These are phyloP conservation scores for Auriscalpium microsporum DNA, from an alignment of 768 basidiomycete genomes.

Conservation along the genomic window DNA sequence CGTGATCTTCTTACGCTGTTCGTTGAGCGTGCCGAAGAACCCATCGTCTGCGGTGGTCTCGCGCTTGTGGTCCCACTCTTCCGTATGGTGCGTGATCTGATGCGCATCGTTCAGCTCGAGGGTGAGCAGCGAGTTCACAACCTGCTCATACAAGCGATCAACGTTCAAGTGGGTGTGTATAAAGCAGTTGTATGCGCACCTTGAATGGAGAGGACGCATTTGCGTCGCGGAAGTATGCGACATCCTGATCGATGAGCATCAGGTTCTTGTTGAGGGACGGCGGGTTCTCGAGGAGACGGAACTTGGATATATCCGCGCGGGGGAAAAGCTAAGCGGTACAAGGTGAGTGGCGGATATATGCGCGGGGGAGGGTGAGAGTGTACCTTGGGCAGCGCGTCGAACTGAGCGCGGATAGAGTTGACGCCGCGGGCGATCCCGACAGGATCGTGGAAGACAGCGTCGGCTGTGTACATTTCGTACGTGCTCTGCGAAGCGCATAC, in stretches of 20 bases:
- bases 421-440: constrained; percentile 35
- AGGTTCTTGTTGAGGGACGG: constrained; percentile 26
- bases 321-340: constrained; percentile 29
- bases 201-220: constrained; percentile 33
- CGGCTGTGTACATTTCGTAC: constrained; percentile 32
- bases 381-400: constrained; percentile 37
- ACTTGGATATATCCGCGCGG: constrained; percentile 33
- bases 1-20: constrained; percentile 35
- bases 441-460: constrained; percentile 36
- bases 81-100: constrained; percentile 31
- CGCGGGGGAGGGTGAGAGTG: background rate
- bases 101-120: constrained; percentile 30
- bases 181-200: constrained; percentile 13
- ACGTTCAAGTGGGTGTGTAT: background rate
- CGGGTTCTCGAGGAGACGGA: constrained; percentile 35
- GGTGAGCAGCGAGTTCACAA: constrained; percentile 35
- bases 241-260: constrained; percentile 40
- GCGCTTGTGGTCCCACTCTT: constrained; percentile 37
- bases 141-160: constrained; percentile 10
- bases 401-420: constrained; percentile 34
- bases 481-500: constrained; percentile 23
- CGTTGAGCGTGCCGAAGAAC: constrained; percentile 36
- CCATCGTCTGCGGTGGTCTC: constrained; percentile 31
- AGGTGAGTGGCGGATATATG: background rate
- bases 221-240: constrained; percentile 34